Percentiles rank a stretch among this genome's conserved stretches.
Evolutionary conservation across 192 early-diverging fungal genomes (phyloP).

Genomic region (Entomortierella lignicola): DNA sequence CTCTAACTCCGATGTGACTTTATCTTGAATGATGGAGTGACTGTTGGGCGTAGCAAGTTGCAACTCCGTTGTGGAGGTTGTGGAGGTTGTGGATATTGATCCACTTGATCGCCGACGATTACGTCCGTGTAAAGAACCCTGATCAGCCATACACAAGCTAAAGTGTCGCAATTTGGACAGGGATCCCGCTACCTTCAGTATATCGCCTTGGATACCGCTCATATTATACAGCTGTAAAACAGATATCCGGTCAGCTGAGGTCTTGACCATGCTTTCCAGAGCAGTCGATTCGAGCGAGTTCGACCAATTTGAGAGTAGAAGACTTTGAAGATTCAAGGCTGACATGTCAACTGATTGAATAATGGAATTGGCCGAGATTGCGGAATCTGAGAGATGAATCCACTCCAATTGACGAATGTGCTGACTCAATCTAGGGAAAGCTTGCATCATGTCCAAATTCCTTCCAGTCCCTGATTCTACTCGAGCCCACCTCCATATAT

Average conservation of each 20-base stretch:
- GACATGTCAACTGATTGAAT: constrained; percentile 12
- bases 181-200: constrained; percentile 13
- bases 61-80: background rate
- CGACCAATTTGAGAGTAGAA: constrained; percentile 23
- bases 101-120: constrained; percentile 7
- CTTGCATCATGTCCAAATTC: constrained; percentile 11
- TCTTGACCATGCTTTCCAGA: constrained; percentile 3
- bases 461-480: constrained; percentile 8
- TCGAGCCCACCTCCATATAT: constrained; percentile 33
- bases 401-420: constrained; percentile 43
- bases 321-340: constrained; percentile 10
- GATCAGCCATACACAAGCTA: constrained; percentile 13
- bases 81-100: background rate
- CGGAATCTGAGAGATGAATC: constrained; percentile 17
- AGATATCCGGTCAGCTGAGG: constrained; percentile 14
- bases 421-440: constrained; percentile 16
- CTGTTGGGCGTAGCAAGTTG: constrained; percentile 2
- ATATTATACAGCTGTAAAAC: constrained; percentile 28
- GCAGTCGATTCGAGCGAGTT: constrained; percentile 9
- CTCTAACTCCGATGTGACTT: constrained; percentile 12
- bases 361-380: background rate
- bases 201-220: constrained; percentile 13
- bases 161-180: constrained; percentile 14
- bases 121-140: background rate
- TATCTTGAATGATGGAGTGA: background rate